A percentile compares a stretch with the other conserved stretches of the same genome.
Conservation (phyloP, 139 green algal genomes). For the Picochlorum costavermella region DNA sequence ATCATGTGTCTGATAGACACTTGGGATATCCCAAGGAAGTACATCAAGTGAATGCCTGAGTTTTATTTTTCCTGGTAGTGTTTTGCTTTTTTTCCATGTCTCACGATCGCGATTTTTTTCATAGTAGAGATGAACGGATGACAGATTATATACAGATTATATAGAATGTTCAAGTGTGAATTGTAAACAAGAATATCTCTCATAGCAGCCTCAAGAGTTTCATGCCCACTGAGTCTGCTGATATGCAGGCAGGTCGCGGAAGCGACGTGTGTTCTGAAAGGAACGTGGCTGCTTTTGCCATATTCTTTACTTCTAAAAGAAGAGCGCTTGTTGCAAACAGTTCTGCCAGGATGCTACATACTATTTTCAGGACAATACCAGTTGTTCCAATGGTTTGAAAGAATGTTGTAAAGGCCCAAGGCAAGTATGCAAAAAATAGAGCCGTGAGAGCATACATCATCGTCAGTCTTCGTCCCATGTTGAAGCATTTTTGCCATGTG, state of each 20-base stretch:
- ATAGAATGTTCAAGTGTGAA: no score
- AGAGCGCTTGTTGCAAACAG: conserved; percentile 6
- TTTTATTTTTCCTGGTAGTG: no score
- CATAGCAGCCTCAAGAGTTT: no score
- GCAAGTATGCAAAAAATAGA: conserved; percentile 20
- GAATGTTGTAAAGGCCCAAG: conserved; percentile 27
- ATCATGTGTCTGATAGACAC: no score
- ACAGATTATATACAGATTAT: no score
- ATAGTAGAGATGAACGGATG: no score
- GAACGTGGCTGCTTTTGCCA: conserved; percentile 15
- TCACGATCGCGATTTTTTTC: no score
- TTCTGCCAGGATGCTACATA: conserved; percentile 4
- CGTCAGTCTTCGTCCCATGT: conserved; percentile 24
- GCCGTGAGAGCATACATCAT: conserved; percentile 13
- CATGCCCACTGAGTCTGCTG: no score
- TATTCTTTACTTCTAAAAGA: conserved; percentile 12
- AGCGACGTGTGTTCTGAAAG: conserved; percentile 4
- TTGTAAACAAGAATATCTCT: no score
- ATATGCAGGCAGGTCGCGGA: background rate
- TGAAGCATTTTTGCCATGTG: conserved; percentile 32
- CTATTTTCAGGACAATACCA: conserved; percentile 3
- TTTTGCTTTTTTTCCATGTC: no score
- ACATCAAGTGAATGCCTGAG: no score
- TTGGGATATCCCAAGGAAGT: no score
- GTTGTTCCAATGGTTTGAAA: background rate